A percentile compares a stretch with the other conserved stretches of the same genome.
These are phyloP conservation scores for Diaporthe citriasiana DNA, from an alignment of 2,329 filamentous ascomycete genomes.

Conservation along the genomic window DNA sequence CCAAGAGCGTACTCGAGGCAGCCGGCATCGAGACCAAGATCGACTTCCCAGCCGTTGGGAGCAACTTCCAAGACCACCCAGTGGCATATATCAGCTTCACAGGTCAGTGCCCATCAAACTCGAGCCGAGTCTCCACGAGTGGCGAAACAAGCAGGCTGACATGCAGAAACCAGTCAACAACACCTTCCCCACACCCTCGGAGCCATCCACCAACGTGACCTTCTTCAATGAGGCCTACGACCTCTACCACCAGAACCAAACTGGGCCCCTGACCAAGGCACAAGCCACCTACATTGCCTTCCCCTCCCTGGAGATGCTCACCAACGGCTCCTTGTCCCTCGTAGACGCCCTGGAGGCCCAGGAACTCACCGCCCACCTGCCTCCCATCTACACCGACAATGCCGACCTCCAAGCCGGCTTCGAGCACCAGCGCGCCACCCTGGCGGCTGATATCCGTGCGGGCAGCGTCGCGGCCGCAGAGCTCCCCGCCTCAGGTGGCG, in stretches of 20 bases:
- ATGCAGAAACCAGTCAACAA: background rate
- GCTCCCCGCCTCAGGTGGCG: constrained; percentile 46
- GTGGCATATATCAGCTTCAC: constrained; percentile 21
- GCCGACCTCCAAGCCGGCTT: background rate
- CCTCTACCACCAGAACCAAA: constrained; percentile 13
- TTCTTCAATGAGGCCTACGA: constrained; percentile 26
- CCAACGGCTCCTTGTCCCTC: background rate
- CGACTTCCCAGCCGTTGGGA: background rate
- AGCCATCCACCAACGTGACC: background rate
- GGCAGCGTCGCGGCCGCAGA: constrained; percentile 50
- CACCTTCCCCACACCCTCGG: background rate
- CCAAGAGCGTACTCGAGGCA: background rate
- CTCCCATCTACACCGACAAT: background rate
- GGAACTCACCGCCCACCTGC: background rate
- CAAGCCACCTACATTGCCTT: constrained; percentile 20
- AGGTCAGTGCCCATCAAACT: background rate
- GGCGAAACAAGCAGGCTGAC: background rate
- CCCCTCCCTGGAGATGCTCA: constrained; percentile 5
- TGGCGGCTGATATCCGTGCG: constrained; percentile 54
- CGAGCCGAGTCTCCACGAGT: background rate
- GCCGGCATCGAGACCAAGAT: constrained; percentile 11
- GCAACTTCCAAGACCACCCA: constrained; percentile 9
- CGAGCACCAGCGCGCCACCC: constrained; percentile 46
- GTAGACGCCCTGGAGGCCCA: constrained; percentile 6
- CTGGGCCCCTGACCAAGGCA: constrained; percentile 8